Evolutionary conservation across 148 eudicot species (phyloP).

Genomic region (Rhododendron mucronatum): DNA sequence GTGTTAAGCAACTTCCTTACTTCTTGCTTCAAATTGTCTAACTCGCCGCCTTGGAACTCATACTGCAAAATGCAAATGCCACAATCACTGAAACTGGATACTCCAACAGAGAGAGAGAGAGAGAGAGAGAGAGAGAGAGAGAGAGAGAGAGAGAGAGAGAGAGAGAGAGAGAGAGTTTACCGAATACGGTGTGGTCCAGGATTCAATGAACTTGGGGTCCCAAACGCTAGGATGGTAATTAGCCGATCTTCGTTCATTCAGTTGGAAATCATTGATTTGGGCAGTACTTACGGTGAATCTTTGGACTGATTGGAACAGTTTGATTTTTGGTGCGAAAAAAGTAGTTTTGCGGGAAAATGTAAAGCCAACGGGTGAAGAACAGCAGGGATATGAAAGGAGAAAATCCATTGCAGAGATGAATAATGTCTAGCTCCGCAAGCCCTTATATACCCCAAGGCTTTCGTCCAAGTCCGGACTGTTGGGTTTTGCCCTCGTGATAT

Average conservation of each 20-base stretch:
- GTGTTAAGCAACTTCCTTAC: not conserved
- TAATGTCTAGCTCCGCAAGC: too few relatives aligned
- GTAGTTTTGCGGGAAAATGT: not conserved
- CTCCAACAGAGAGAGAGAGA: not conserved
- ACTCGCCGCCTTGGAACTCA: not conserved
- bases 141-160: not conserved
- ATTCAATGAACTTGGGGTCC: conserved; percentile 4
- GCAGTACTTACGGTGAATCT: not conserved
- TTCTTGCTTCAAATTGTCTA: conserved; percentile 4
- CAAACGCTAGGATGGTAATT: conserved; percentile 10
- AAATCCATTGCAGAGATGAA: not conserved
- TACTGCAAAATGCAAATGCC: not conserved
- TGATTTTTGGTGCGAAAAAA: not conserved
- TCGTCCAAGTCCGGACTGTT: too few relatives aligned
- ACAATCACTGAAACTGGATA: too few relatives aligned
- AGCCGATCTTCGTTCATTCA: conserved; percentile 1
- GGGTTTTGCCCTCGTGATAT: too few relatives aligned
- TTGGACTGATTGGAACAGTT: not conserved
- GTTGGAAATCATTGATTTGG: not conserved
- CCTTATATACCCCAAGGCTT: too few relatives aligned
- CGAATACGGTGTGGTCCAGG: not conserved
- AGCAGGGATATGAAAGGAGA: too few relatives aligned
- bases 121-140: not conserved
- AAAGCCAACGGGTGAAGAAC: not conserved
- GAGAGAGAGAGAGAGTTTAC: not conserved